Percentiles rank a stretch among this genome's conserved stretches.
These are phyloP conservation scores for Leucocoprinus sp. DNA, from an alignment of 768 basidiomycete genomes.

Conservation along the genomic window DNA sequence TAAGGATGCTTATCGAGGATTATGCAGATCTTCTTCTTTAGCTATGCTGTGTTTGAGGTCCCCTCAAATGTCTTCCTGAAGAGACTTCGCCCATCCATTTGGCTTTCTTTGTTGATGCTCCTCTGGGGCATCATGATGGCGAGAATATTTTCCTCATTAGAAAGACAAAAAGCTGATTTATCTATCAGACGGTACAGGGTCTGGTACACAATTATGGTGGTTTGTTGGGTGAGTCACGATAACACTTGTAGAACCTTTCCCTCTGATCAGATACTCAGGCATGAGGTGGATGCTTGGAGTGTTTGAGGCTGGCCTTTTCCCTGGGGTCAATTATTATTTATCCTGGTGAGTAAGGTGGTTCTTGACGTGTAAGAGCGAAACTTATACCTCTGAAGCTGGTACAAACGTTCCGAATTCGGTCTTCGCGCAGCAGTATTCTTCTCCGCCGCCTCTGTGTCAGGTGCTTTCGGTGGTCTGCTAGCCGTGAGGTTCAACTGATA, in stretches of 20 bases:
- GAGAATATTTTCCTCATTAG: constrained; percentile 8
- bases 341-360: constrained; percentile 66
- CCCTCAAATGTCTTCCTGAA: constrained; percentile 71
- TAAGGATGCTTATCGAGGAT: background rate
- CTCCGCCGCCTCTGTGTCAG: constrained; percentile 70
- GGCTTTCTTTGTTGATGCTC: constrained; percentile 69
- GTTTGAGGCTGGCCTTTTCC: constrained; percentile 66
- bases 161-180: background rate
- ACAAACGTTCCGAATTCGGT: constrained; percentile 70
- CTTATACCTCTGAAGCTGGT: constrained; percentile 27
- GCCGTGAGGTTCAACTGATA: constrained; percentile 36
- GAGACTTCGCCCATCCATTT: constrained; percentile 66
- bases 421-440: constrained; percentile 62
- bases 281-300: constrained; percentile 67
- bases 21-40: constrained; percentile 42
- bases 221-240: constrained; percentile 43
- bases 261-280: constrained; percentile 26
- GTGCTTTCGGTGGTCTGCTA: constrained; percentile 74
- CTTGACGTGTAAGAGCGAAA: background rate
- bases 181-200: constrained; percentile 59
- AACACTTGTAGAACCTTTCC: background rate
- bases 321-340: constrained; percentile 62
- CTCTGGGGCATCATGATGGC: constrained; percentile 76
- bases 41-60: constrained; percentile 70
- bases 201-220: constrained; percentile 62